Evolutionary conservation across 2,329 filamentous ascomycete genomes (phyloP).

Genomic region (Fusarium sp.): DNA sequence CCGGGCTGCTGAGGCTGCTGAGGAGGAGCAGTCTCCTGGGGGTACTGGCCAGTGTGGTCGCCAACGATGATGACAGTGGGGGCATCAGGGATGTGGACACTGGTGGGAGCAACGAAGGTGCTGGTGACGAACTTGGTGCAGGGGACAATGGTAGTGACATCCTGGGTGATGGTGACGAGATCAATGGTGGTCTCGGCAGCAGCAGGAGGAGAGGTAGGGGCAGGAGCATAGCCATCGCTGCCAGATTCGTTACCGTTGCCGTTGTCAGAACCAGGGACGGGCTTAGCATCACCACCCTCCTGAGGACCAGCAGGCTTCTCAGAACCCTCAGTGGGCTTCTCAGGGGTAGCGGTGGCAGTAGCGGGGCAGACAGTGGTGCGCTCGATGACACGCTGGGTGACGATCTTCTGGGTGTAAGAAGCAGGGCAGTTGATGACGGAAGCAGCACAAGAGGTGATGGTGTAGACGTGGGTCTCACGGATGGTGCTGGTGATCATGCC

Average conservation of each 20-base stretch:
- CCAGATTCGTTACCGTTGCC: background rate
- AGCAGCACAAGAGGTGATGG: constrained; percentile 55
- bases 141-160: constrained; percentile 44
- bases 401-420: constrained; percentile 50
- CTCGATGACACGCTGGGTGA: constrained; percentile 44
- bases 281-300: background rate
- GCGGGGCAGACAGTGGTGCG: constrained; percentile 44
- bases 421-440: constrained; percentile 57
- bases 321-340: background rate
- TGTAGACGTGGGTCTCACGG: constrained; percentile 45
- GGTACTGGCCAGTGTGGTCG: constrained; percentile 20
- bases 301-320: background rate
- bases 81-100: constrained; percentile 12
- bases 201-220: constrained; percentile 24
- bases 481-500: constrained; percentile 43
- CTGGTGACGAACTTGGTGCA: constrained; percentile 43
- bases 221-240: constrained; percentile 9
- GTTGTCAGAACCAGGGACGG: background rate
- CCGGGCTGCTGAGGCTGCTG: constrained; percentile 19
- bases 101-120: constrained; percentile 41
- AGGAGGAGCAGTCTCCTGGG: constrained; percentile 12
- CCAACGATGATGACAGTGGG: constrained; percentile 38
- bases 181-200: constrained; percentile 25
- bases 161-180: constrained; percentile 42
- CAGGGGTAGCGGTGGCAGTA: constrained; percentile 25